A percentile compares a stretch with the other conserved stretches of the same genome.
Evolutionary conservation across 139 green algal genomes (phyloP).

Genomic region (Coelastrella sp.): DNA sequence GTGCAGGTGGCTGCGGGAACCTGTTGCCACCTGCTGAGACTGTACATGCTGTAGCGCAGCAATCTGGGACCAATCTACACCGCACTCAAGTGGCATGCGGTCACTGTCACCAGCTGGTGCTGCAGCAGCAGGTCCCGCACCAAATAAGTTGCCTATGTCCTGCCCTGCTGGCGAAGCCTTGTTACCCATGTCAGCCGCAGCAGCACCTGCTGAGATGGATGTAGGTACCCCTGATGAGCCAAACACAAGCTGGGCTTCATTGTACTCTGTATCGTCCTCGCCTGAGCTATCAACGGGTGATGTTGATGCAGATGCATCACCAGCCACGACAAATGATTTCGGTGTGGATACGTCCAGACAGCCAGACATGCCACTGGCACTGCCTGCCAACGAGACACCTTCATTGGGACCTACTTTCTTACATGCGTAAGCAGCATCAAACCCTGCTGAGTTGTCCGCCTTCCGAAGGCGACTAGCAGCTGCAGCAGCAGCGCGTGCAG

Average conservation of each 20-base stretch:
- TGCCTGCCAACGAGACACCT: background rate
- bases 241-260: conserved; percentile 35
- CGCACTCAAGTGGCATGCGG: background rate
- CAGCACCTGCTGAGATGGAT: background rate
- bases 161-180: background rate
- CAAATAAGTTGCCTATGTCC: background rate
- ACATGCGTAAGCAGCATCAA: no score
- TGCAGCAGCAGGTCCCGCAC: background rate
- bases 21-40: conserved; percentile 15
- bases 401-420: background rate
- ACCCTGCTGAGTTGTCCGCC: background rate
- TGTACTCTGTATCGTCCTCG: conserved; percentile 29
- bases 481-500: conserved; percentile 3
- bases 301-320: background rate
- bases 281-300: background rate
- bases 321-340: background rate
- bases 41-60: conserved; percentile 12
- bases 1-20: background rate
- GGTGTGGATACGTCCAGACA: conserved; percentile 23
- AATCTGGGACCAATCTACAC: conserved; percentile 29
- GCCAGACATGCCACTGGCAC: background rate
- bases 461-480: conserved; percentile 24
- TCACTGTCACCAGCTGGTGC: background rate
- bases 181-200: background rate
- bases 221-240: background rate